Percentiles rank a stretch among this genome's conserved stretches.
phyloP scores from a whole-genome alignment of 106 monocot genomes.

The Phalaenopsis equestris region DNA sequence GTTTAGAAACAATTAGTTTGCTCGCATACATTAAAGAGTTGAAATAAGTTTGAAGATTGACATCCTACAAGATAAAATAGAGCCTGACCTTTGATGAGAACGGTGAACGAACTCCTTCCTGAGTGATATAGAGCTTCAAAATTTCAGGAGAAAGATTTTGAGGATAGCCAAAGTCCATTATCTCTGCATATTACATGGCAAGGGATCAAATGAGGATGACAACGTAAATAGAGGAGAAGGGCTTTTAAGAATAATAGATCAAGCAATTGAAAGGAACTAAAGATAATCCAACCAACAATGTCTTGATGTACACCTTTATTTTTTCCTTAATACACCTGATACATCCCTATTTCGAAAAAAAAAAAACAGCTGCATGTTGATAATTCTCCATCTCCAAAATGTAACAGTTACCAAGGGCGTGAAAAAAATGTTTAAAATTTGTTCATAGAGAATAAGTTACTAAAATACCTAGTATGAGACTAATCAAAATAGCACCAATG shows the following conservation, averaged over 20 bases:
- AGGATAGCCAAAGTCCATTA: conserved; percentile 99
- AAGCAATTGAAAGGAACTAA: background rate
- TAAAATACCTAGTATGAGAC: background rate
- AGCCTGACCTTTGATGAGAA: conserved; percentile 88
- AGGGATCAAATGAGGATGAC: background rate
- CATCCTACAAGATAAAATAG: background rate
- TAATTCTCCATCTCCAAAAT: background rate
- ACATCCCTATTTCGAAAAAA: background rate
- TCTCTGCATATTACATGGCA: conserved; percentile 46
- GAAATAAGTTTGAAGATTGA: background rate
- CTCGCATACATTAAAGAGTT: background rate
- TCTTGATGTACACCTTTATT: background rate
- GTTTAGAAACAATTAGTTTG: background rate
- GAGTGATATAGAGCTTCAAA: conserved; percentile 98
- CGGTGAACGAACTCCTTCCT: conserved; percentile 95
- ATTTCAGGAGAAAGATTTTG: conserved; percentile 99
- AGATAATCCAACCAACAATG: background rate
- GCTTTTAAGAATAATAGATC: background rate
- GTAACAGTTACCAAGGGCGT: background rate
- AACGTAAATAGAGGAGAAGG: background rate
- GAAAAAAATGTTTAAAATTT: background rate
- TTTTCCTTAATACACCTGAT: background rate
- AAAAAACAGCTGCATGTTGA: background rate
- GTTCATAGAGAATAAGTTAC: background rate
- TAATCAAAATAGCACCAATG: background rate